phyloP scores from a whole-genome alignment of 2,329 filamentous ascomycete genomes.

The Bipolaris cookei region DNA sequence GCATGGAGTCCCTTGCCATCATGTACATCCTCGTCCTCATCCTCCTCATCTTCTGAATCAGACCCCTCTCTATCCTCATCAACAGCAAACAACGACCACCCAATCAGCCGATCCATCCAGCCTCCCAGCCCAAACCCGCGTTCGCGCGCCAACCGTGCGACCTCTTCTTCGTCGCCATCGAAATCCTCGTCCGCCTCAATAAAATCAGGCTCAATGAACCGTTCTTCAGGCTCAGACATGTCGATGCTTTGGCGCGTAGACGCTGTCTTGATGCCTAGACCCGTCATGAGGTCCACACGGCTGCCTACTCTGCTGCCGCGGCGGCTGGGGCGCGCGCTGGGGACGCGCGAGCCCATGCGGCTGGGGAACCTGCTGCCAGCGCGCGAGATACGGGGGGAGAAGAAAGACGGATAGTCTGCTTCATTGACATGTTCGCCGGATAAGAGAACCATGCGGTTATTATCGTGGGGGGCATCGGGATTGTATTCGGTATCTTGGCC shows the following conservation, averaged over 20 bases:
- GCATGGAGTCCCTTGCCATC: slow-evolving; percentile 38
- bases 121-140: slow-evolving; percentile 62
- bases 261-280: slow-evolving; percentile 27
- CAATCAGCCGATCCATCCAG: slow-evolving; percentile 64
- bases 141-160: slow-evolving; percentile 59
- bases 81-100: slow-evolving; percentile 63
- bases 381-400: slow-evolving; percentile 40
- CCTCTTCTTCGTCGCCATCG: slow-evolving; percentile 59
- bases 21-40: slow-evolving; percentile 33
- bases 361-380: slow-evolving; percentile 47
- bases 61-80: slow-evolving; percentile 55
- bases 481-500: slow-evolving; percentile 47
- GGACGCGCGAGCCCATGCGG: slow-evolving; percentile 47
- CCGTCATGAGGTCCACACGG: slow-evolving; percentile 47
- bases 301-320: slow-evolving; percentile 46
- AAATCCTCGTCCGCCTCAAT: slow-evolving; percentile 54
- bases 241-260: slow-evolving; percentile 42
- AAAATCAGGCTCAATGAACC: slow-evolving; percentile 56
- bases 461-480: slow-evolving; percentile 31
- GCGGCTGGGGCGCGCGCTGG: slow-evolving; percentile 49
- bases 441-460: slow-evolving; percentile 35
- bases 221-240: slow-evolving; percentile 32
- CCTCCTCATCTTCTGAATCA: slow-evolving; percentile 25
- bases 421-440: slow-evolving; percentile 45
- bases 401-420: slow-evolving; percentile 41